These are phyloP conservation scores for Meyerozyma elateridarum DNA, from an alignment of 1,139 yeast species.

Conservation along the genomic window DNA sequence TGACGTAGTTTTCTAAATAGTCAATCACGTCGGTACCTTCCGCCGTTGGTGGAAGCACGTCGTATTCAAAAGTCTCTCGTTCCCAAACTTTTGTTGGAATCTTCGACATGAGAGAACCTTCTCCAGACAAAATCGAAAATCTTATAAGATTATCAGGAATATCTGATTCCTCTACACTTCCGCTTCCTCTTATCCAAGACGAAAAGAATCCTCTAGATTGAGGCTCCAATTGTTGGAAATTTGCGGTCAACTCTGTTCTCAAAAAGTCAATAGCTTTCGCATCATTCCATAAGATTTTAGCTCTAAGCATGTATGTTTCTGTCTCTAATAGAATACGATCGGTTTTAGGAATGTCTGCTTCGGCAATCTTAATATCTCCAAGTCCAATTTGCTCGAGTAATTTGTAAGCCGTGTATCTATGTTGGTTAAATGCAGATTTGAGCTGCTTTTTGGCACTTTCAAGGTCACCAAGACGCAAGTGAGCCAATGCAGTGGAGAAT, in stretches of 20 bases:
- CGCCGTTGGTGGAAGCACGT: conserved; percentile 58
- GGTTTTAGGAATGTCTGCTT: conserved; percentile 18
- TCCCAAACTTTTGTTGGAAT: conserved; percentile 63
- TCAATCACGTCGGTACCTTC: conserved; percentile 15
- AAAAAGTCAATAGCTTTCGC: conserved; percentile 43
- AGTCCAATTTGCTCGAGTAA: conserved; percentile 42
- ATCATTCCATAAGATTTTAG: conserved; percentile 47
- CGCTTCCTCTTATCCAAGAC: conserved; percentile 12
- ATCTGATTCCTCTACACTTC: conserved; percentile 16
- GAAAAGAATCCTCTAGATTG: conserved; percentile 13
- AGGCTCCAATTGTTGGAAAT: conserved; percentile 22
- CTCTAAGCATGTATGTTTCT: conserved; percentile 52
- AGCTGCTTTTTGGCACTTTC: conserved; percentile 46
- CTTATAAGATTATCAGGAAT: conserved; percentile 60
- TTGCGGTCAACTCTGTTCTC: conserved; percentile 33
- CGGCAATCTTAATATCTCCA: conserved; percentile 17
- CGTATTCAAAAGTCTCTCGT: conserved; percentile 63
- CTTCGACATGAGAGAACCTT: conserved; percentile 63
- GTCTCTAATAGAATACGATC: conserved; percentile 32
- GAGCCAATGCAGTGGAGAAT: conserved; percentile 63
- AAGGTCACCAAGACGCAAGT: conserved; percentile 34
- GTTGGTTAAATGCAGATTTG: conserved; percentile 45
- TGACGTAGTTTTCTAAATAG: conserved; percentile 2
- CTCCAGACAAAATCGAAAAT: conserved; percentile 67
- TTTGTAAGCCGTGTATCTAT: conserved; percentile 57